These are phyloP conservation scores for Saccharomycopsis javanensis DNA, from an alignment of 805 yeast genomes.

Conservation along the genomic window DNA sequence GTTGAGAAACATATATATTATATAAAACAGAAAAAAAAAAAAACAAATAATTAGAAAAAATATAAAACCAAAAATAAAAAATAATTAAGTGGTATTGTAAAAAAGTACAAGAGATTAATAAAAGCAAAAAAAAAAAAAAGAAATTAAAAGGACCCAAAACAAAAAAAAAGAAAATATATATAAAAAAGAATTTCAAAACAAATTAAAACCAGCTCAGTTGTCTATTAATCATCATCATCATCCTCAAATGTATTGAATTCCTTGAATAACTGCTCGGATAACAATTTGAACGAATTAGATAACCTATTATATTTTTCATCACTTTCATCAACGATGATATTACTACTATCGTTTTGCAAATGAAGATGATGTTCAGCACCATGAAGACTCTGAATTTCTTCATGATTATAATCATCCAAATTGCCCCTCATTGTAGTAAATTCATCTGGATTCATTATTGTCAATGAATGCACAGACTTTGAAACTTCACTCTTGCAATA, in stretches of 20 bases:
- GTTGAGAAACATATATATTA: too few species aligned
- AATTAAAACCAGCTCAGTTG: not conserved
- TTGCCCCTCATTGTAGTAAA: slow-evolving; percentile 7
- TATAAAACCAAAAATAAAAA: too few species aligned
- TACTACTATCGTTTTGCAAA: not conserved
- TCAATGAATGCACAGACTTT: not conserved
- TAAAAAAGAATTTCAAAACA: not conserved
- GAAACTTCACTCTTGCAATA: not conserved
- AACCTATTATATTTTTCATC: not conserved
- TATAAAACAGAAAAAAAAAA: too few species aligned
- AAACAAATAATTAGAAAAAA: too few species aligned
- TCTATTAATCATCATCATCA: not conserved
- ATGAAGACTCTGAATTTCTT: slow-evolving; percentile 16
- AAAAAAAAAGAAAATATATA: not conserved
- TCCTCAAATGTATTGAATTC: not conserved
- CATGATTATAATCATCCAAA: slow-evolving; percentile 17
- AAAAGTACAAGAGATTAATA: too few species aligned
- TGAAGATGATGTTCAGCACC: not conserved
- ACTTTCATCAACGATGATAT: not conserved
- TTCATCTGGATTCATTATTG: slow-evolving; percentile 18
- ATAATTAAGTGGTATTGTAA: too few species aligned
- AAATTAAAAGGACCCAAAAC: not conserved
- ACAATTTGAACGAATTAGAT: not conserved
- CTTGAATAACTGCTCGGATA: not conserved
- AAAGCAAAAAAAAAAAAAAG: too few species aligned